phyloP scores from a whole-genome alignment of 805 yeast genomes.

The Spencermartinsiella europaea region DNA sequence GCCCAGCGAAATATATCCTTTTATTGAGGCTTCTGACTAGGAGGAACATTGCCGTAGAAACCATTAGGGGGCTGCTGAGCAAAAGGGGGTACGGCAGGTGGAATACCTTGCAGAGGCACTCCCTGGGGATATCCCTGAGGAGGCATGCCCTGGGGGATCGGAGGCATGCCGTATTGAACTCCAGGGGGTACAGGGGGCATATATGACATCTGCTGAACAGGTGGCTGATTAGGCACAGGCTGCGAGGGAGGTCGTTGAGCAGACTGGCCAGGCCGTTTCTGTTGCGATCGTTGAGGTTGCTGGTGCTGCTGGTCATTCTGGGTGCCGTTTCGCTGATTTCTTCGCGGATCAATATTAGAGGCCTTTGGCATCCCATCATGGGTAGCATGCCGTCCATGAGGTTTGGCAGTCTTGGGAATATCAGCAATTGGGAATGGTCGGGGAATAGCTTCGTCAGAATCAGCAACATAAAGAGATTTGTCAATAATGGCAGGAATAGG shows the following conservation, averaged over 20 bases:
- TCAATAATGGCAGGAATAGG: slow-evolving; percentile 96
- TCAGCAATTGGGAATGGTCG: slow-evolving; percentile 76
- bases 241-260: slow-evolving; percentile 10
- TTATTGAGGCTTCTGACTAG: slow-evolving; percentile 6
- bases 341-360: slow-evolving; percentile 15
- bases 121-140: slow-evolving; percentile 14
- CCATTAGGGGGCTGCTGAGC: slow-evolving; percentile 15
- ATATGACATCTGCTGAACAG: neutral
- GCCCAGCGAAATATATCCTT: slow-evolving; percentile 3
- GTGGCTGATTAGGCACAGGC: slow-evolving; percentile 5
- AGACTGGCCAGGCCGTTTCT: slow-evolving; percentile 6
- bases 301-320: slow-evolving; percentile 4
- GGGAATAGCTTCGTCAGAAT: slow-evolving; percentile 59
- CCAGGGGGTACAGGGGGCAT: neutral
- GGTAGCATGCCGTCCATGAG: slow-evolving; percentile 15
- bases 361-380: slow-evolving; percentile 4
- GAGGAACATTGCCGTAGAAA: slow-evolving; percentile 11
- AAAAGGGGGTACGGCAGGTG: slow-evolving; percentile 2
- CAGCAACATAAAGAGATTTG: slow-evolving; percentile 77
- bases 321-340: slow-evolving; percentile 17
- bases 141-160: slow-evolving; percentile 10
- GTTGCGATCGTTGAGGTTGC: slow-evolving; percentile 14
- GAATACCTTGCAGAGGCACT: slow-evolving; percentile 10
- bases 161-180: neutral
- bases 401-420: slow-evolving; percentile 23